Evolutionary conservation across 768 basidiomycete genomes (phyloP).

Genomic region (Agaricus sinodeliciosus): DNA sequence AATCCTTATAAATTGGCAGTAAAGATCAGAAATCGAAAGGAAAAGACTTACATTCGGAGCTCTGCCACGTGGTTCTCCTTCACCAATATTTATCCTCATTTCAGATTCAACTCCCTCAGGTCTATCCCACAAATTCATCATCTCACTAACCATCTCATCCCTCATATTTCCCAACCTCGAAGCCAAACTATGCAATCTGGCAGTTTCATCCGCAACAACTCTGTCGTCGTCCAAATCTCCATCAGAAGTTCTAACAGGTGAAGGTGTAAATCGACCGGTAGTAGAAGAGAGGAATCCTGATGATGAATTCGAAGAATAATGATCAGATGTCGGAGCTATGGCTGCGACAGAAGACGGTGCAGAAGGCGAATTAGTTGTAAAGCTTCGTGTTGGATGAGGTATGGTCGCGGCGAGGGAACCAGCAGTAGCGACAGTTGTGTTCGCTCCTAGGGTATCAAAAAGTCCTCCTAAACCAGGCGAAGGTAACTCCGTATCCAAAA

Average conservation of each 20-base stretch:
- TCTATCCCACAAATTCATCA: not conserved
- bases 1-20: not conserved
- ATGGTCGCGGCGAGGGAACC: not conserved
- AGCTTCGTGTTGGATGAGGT: not conserved
- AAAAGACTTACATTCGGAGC: not conserved
- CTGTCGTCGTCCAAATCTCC: not conserved
- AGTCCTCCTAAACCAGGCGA: constrained; percentile 7
- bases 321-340: not conserved
- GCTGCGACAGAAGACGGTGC: not conserved
- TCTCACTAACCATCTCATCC: not conserved
- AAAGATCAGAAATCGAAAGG: not conserved
- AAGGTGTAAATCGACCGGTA: constrained; percentile 1
- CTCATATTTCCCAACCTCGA: constrained; percentile 3
- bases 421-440: not conserved
- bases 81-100: not conserved
- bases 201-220: not conserved
- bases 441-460: constrained; percentile 2
- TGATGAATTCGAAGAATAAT: constrained; percentile 2
- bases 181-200: not conserved
- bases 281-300: constrained; percentile 6
- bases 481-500: constrained; percentile 8
- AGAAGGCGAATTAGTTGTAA: not conserved
- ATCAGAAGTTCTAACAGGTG: not conserved
- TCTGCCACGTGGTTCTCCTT: not conserved
- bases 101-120: not conserved